Evolutionary conservation across 2,329 filamentous ascomycete species (phyloP), one percentile per base, ranked within the genome.

Genomic region (Colletotrichum musicola): DNA sequence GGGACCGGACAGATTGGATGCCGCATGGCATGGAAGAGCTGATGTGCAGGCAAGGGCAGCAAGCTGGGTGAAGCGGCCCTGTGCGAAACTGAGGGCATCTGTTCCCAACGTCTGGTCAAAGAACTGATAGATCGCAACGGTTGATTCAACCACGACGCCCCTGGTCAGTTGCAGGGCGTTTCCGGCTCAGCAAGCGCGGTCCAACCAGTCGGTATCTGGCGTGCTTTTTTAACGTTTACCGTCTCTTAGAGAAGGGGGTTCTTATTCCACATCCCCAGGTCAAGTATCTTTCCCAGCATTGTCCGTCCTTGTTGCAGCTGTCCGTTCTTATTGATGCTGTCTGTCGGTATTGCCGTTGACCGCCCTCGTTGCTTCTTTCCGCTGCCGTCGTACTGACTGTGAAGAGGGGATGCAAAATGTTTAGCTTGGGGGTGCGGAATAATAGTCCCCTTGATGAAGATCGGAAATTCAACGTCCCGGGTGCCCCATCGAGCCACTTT

Each of bases 71-170:
- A 44, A 30, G 25, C 18, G 7, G 50, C 50, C 56, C 67, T 71
- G 47, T 56, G 56, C n/a, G 51, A 64, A 67, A 68, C 54, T 61
- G 44, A 53, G 50, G 22, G 46, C n/a, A n/a, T 49, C 25, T 40
- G 44, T 25, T 25, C 16, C 14, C n/a, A n/a, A 12, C 27, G 30
- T 42, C 40, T 56, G 14, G n/a, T 42, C 64, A 27, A 66, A 61
- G 56, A 55, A 55, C 4, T 51, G 56, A 18, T 20, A 30, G 40
- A 62, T 55, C 49, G 27, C 35, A 64, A 64, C 61, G 54, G 65
- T 54, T 38, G 54, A 54, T 54, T 59, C 61, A 68, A 50, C 40
- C 20, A 51, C 58, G 22, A 40, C 54, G 61, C 61, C 49, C 58
- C 20, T 10, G 30, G 38, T 54, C 13, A 58, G 53, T 30, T 51